Evolutionary conservation across 164 flowering plant genomes (phyloP).

Genomic region (Platanus orientalis): DNA sequence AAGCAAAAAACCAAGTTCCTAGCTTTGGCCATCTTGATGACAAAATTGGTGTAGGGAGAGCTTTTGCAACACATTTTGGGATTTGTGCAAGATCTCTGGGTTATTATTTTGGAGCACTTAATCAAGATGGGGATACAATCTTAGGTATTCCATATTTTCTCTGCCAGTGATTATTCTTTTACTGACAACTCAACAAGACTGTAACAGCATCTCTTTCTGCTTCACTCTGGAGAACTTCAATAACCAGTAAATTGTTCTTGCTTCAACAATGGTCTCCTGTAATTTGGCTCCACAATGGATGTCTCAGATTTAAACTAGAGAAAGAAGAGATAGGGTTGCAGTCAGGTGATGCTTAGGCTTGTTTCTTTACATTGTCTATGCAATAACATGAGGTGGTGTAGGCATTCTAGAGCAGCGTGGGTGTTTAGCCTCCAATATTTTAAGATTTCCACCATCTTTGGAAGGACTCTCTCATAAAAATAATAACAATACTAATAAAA

Average conservation of each 20-base stretch:
- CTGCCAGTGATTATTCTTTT: slow-evolving; percentile 8
- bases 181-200: slow-evolving; percentile 15
- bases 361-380: slow-evolving; percentile 18
- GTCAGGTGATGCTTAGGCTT: not conserved
- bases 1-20: slow-evolving; percentile 15
- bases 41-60: slow-evolving; percentile 12
- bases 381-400: slow-evolving; percentile 13
- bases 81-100: slow-evolving; percentile 7
- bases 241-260: slow-evolving; percentile 13
- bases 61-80: slow-evolving; percentile 7
- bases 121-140: slow-evolving; percentile 20
- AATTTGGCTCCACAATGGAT: not conserved
- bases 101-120: slow-evolving; percentile 17
- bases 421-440: slow-evolving; percentile 9
- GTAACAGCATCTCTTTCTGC: slow-evolving; percentile 15
- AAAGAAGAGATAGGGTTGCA: not conserved
- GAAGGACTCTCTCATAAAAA: slow-evolving; percentile 16
- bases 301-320: not conserved
- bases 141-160: slow-evolving; percentile 20
- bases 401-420: slow-evolving; percentile 26
- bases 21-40: slow-evolving; percentile 20
- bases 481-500: no score
- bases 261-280: slow-evolving; percentile 21
- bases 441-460: slow-evolving; percentile 16
- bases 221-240: slow-evolving; percentile 17